A percentile compares a stretch with the other conserved stretches of the same genome.
Conservation (phyloP, 805 yeast genomes). For the Yarrowia divulgata region DNA sequence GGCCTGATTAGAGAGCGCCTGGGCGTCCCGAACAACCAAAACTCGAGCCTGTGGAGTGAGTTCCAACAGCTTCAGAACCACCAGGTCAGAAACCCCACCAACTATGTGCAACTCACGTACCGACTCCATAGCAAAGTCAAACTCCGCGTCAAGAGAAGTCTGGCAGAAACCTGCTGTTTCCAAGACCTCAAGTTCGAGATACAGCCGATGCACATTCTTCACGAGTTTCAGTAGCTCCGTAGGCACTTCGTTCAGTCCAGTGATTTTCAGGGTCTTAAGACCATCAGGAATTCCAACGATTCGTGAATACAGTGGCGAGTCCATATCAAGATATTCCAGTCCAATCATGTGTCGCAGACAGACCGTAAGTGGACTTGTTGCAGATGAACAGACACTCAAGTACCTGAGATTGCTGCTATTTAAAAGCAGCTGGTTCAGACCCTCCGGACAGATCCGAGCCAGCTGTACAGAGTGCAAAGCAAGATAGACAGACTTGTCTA, state of each 20-base stretch:
- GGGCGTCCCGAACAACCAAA: conserved; percentile 8
- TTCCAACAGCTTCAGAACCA: not conserved
- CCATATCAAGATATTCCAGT: conserved; percentile 17
- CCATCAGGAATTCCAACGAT: not conserved
- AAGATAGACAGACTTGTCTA: not conserved
- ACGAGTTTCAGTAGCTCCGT: not conserved
- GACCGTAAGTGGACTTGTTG: not conserved
- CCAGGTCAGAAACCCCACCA: conserved; percentile 3
- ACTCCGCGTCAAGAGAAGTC: not conserved
- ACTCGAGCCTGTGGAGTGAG: conserved; percentile 11
- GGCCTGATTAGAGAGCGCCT: not conserved
- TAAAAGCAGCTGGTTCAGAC: not conserved
- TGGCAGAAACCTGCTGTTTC: not conserved
- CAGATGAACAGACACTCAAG: not conserved
- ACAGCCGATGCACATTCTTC: conserved; percentile 4
- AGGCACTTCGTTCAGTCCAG: not conserved
- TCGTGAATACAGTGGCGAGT: not conserved
- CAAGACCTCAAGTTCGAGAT: not conserved
- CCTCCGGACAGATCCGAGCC: not conserved
- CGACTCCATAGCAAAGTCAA: not conserved
- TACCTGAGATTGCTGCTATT: conserved; percentile 9
- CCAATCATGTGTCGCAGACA: conserved; percentile 8
- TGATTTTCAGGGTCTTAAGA: not conserved
- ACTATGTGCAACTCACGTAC: conserved; percentile 11
- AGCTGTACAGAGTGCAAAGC: not conserved